phyloP scores from a whole-genome alignment of 73 alveolate genomes.

The Tetrahymena malaccensis region DNA sequence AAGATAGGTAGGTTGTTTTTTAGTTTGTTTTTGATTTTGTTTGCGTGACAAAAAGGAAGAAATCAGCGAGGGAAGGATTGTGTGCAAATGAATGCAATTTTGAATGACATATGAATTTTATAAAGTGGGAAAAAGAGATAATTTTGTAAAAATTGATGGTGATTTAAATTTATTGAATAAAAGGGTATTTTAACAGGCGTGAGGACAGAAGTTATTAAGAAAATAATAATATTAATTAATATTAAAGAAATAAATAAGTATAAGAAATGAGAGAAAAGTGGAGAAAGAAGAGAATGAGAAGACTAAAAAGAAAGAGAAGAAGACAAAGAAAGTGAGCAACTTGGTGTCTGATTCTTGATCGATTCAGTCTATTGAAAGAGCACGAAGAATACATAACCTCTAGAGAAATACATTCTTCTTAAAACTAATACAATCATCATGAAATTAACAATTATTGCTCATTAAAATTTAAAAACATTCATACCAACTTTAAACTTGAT shows the following conservation, averaged over 20 bases:
- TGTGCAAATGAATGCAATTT: not conserved
- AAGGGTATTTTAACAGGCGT: not conserved
- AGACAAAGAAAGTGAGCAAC: slow-evolving; percentile 31
- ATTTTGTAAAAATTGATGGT: not conserved
- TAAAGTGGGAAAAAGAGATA: not conserved
- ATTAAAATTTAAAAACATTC: not conserved
- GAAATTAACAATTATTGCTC: not conserved
- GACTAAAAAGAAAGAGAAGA: slow-evolving; percentile 48
- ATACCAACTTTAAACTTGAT: not conserved
- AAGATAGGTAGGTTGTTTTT: not conserved
- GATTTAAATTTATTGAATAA: not conserved
- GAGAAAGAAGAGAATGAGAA: slow-evolving; percentile 53
- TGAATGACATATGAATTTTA: not conserved
- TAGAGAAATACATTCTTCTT: not conserved
- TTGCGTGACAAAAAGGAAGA: not conserved
- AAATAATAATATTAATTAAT: slow-evolving; percentile 2
- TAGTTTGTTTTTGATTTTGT: no score
- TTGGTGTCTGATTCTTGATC: not conserved
- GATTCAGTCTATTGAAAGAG: not conserved
- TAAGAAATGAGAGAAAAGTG: slow-evolving; percentile 47
- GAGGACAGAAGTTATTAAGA: not conserved
- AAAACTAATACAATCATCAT: not conserved
- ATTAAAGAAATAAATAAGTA: not conserved
- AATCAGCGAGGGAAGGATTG: not conserved
- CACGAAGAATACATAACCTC: not conserved